Evolutionary conservation across 208 protist genomes (phyloP), one percentile per base, ranked within the genome.

Genomic region (Trypanosoma melophagium): DNA sequence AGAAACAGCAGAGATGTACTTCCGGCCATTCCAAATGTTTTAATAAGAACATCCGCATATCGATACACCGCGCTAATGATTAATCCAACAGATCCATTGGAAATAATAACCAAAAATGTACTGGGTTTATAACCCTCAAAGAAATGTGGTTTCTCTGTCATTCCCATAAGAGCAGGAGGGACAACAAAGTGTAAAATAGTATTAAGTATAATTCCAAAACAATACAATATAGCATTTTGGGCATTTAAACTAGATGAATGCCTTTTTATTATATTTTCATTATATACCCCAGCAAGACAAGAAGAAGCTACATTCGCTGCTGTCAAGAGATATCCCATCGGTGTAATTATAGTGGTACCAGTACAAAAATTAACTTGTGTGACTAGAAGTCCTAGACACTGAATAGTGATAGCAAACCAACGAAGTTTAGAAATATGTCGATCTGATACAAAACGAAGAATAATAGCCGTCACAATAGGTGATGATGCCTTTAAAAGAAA

Each of bases 321-420:
- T 21, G 63, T 28, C 3, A 70, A 22, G 21, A 50, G 24, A 53
- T 70, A 70, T 16, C 51, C 65, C 25, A 60, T n/a, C 0, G n/a
- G 5, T 22, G 54, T 22, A 28, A 47, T n/a, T 7, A 42, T 5
- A 40, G 54, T 22, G 5, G 22, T 17, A 49, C 65, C 65, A 24
- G 21, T 63, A 53, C 65, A 70, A 28, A 60, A 44, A 53, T 70
- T 60, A n/a, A 63, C 50, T 40, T 70, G 65, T 41, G 65, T 70
- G 5, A 60, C 35, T 14, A 60, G 3, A 13, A 70, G 40, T 4
- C 54, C 65, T 21, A 70, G 19, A 52, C 53, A 63, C 38, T 70
- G 65, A 31, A 60, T 60, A 14, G 4, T 52, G 1, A 70, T 70
- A 31, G 65, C 22, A 62, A 70, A 38, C 65, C 65, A 70, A 19